phyloP scores from a whole-genome alignment of 2,329 filamentous ascomycete species.

The Aspergillus pseudonomiae region DNA sequence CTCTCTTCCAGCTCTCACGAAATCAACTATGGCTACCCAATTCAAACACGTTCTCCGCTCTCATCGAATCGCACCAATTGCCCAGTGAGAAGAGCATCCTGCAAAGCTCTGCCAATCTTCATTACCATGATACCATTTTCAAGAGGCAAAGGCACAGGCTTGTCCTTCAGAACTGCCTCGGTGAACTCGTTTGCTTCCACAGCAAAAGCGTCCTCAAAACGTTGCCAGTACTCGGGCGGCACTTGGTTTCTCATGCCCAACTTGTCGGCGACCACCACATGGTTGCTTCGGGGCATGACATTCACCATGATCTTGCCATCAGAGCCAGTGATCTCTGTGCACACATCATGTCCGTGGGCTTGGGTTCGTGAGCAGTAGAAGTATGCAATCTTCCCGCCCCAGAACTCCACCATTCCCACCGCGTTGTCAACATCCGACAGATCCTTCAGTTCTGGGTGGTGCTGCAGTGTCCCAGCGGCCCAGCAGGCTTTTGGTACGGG shows the following conservation, averaged over 20 bases:
- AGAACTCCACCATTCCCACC: constrained; percentile 40
- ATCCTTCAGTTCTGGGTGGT: constrained; percentile 33
- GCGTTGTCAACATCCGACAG: constrained; percentile 41
- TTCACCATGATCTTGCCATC: constrained; percentile 24
- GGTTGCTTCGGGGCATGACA: constrained; percentile 26
- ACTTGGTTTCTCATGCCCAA: constrained; percentile 42
- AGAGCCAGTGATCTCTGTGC: constrained; percentile 36
- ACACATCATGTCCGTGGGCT: constrained; percentile 40
- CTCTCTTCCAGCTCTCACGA: not conserved
- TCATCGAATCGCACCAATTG: not conserved
- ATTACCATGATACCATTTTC: constrained; percentile 39
- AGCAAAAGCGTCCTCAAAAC: constrained; percentile 45
- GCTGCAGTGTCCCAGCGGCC: constrained; percentile 33
- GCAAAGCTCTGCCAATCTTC: constrained; percentile 37
- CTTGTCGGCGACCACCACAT: constrained; percentile 37
- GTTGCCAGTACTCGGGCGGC: constrained; percentile 42
- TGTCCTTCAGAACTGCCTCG: constrained; percentile 39
- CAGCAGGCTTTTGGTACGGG: constrained; percentile 35
- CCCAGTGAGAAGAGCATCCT: constrained; percentile 23
- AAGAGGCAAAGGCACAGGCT: constrained; percentile 38
- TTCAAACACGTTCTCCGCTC: not conserved
- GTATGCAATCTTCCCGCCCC: constrained; percentile 40
- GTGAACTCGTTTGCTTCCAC: constrained; percentile 46
- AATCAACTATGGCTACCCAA: not conserved
- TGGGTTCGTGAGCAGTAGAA: constrained; percentile 39